Evolutionary conservation across 2,329 filamentous ascomycete species (phyloP).

Genomic region (Ilyonectria sp.): DNA sequence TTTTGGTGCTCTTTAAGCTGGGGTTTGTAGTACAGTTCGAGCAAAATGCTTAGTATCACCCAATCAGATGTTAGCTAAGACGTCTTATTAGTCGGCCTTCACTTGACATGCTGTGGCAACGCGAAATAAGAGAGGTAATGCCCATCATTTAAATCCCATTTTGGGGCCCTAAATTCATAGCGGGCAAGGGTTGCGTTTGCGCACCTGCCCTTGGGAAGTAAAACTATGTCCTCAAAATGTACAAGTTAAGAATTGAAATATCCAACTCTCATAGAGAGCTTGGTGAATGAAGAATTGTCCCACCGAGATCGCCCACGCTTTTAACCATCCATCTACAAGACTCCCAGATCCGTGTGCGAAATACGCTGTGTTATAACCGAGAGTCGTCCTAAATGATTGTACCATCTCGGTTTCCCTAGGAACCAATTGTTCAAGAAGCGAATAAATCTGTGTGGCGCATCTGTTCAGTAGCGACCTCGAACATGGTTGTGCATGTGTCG

Average conservation of each 20-base stretch:
- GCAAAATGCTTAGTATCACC: not conserved
- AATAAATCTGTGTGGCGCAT: constrained; percentile 7
- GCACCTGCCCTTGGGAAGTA: constrained; percentile 33
- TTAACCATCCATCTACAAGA: constrained; percentile 17
- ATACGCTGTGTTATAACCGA: not conserved
- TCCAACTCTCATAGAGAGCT: constrained; percentile 36
- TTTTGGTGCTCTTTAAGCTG: too few species aligned
- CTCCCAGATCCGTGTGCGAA: constrained; percentile 23
- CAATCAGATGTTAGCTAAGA: not conserved
- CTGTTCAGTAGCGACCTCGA: constrained; percentile 48
- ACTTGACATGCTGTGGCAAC: not conserved
- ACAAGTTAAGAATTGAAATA: constrained; percentile 48
- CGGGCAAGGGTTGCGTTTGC: constrained; percentile 31
- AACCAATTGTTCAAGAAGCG: constrained; percentile 33
- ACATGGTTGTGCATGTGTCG: constrained; percentile 57
- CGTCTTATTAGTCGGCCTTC: too few species aligned
- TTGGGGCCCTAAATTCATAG: constrained; percentile 38
- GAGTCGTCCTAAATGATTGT: constrained; percentile 2
- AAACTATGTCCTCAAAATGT: constrained; percentile 49
- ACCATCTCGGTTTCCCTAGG: not conserved
- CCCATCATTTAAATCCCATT: constrained; percentile 22
- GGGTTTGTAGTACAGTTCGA: not conserved
- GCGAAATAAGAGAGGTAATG: not conserved
- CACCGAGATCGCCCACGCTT: constrained; percentile 10
- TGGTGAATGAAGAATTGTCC: constrained; percentile 12